Evolutionary conservation across 1,284 basidiomycete species (phyloP), one percentile per base, ranked within the genome.

Genomic region (Sparassis latifolia): DNA sequence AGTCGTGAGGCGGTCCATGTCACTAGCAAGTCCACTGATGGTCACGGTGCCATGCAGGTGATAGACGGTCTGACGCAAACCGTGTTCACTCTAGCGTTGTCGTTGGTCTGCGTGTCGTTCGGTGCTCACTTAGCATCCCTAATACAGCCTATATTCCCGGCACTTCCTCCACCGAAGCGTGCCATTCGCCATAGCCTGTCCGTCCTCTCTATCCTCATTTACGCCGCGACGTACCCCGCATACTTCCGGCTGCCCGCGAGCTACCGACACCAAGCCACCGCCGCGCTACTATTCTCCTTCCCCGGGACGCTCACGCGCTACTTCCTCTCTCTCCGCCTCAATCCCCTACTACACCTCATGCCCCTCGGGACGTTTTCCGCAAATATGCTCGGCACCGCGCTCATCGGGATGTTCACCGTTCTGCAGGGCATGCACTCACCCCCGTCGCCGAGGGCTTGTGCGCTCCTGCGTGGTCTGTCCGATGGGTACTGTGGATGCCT

Each of bases 401-500:
- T 97, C 49, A 73, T 96, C 12, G 85, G 82, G 9, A 69, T 77
- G 32, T 84, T 88, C 56, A 84, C 82, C 59, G 80, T 88, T 44
- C 67, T 91, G 39, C 87, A 92, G 63, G 79, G 80, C 51, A 66
- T 77, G 2, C 60, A 65, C 9, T 55, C 60, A 28, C 73, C 76
- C 2, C 69, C 75, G 20, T 77, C 77, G 2, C 62, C 66, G 35
- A 69, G 73, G 53, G 73, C 78, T 41, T 97, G 93, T 62, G 77
- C 80, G 38, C 73, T 90, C 20, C 67, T 96, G 44, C 84, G 89
- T 63, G 92, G 90, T 1, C 69, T 99, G 31, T 75, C 78, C 33
- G 90, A 97, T 62, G 97, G 97, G 2, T 97, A 94, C 63, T 98
- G 95, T 64, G 97, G 95, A 5, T 94, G 92, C 68, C 73, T 99